Evolutionary conservation across 176 grass and related monocot genomes (phyloP).

Genomic region (Saccharum spontaneum): DNA sequence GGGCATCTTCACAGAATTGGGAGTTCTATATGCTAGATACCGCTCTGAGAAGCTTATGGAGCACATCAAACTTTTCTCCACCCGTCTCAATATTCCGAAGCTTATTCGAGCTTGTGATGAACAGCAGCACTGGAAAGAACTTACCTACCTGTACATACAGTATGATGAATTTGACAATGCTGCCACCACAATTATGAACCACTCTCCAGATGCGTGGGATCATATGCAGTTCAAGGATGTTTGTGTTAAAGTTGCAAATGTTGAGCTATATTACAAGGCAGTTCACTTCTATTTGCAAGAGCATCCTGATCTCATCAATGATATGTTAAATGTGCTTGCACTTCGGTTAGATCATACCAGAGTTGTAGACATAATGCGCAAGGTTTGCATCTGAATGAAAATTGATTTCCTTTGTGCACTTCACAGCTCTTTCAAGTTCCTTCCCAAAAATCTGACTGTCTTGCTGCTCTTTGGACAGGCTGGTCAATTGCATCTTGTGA

Average conservation of each 20-base stretch:
- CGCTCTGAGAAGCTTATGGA: slow-evolving; percentile 95
- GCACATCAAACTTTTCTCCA: slow-evolving; percentile 96
- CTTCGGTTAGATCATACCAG: slow-evolving; percentile 90
- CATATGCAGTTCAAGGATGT: slow-evolving; percentile 99
- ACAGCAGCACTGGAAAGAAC: slow-evolving; percentile 98
- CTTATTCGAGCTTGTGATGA: slow-evolving; percentile 93
- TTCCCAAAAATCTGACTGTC: slow-evolving; percentile 23
- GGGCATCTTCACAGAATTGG: slow-evolving; percentile 17
- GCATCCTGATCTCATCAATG: slow-evolving; percentile 96
- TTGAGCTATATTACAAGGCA: slow-evolving; percentile 93
- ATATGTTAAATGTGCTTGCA: slow-evolving; percentile 88
- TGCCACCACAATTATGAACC: slow-evolving; percentile 95
- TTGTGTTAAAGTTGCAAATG: slow-evolving; percentile 90
- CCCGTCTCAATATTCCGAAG: slow-evolving; percentile 91
- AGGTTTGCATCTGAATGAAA: slow-evolving; percentile 55
- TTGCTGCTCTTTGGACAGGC: slow-evolving; percentile 56
- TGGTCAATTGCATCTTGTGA: slow-evolving; percentile 89
- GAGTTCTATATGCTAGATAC: slow-evolving; percentile 96
- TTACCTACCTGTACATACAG: slow-evolving; percentile 94
- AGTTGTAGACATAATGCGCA: slow-evolving; percentile 94
- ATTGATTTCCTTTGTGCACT: neutral
- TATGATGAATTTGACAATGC: slow-evolving; percentile 98
- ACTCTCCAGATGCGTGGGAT: slow-evolving; percentile 98
- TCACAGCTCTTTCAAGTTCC: no score
- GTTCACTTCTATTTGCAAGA: slow-evolving; percentile 99